These are phyloP conservation scores for Plasmopara muralis DNA, from an alignment of 352 stramenopile genomes.

Conservation along the genomic window DNA sequence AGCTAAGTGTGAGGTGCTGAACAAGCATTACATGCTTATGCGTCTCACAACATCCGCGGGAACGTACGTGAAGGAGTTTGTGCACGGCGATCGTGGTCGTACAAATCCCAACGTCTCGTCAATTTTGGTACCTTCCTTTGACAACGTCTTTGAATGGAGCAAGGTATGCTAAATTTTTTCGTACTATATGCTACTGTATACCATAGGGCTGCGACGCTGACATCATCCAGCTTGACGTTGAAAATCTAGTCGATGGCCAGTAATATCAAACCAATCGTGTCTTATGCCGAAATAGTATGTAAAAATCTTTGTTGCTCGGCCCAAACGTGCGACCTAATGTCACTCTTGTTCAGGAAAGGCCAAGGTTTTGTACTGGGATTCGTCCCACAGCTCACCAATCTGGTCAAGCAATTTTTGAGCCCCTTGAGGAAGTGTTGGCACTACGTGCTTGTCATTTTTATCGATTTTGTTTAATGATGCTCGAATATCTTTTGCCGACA, in stretches of 20 bases:
- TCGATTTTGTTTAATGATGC: slow-evolving; percentile 1
- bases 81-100: slow-evolving; percentile 96
- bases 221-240: slow-evolving; percentile 97
- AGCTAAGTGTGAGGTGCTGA: slow-evolving; percentile 85
- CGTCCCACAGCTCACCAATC: slow-evolving; percentile 74
- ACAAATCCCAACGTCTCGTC: slow-evolving; percentile 93
- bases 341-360: slow-evolving; percentile 34
- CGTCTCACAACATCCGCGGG: slow-evolving; percentile 92
- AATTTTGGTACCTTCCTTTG: slow-evolving; percentile 59
- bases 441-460: slow-evolving; percentile 6
- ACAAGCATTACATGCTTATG: slow-evolving; percentile 96
- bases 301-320: too few relatives aligned
- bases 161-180: not conserved
- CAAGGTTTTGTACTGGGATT: slow-evolving; percentile 73
- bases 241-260: slow-evolving; percentile 75
- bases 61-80: slow-evolving; percentile 99
- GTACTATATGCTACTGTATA: slow-evolving; percentile 5
- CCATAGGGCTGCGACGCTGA: slow-evolving; percentile 84
- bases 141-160: not conserved
- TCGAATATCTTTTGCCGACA: slow-evolving; percentile 32
- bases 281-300: too few relatives aligned
- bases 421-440: slow-evolving; percentile 18
- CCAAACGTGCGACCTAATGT: too few relatives aligned
- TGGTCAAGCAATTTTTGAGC: slow-evolving; percentile 49
- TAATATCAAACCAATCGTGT: slow-evolving; percentile 9